Evolutionary conservation across 768 basidiomycete genomes (phyloP), one percentile per base, ranked within the genome.

Genomic region (Saitozyma podzolica): DNA sequence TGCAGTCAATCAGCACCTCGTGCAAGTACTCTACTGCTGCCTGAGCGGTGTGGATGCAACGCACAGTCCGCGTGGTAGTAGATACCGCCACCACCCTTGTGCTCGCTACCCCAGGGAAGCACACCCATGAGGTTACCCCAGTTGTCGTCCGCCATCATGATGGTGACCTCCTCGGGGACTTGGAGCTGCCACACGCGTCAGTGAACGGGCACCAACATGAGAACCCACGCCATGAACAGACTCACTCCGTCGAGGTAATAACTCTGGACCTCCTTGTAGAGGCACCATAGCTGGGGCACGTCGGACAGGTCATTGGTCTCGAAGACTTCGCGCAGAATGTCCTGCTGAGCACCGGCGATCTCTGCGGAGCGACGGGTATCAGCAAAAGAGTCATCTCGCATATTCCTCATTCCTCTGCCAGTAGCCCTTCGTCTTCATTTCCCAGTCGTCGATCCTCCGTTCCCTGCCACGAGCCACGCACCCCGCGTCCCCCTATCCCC

Each of bases 91-190:
- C 88, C 88, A 5, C 83, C 84, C 55, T 87, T 82, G 68, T 85
- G 85, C 14, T 85, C 82, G 69, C 87, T 86, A 14, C 80, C 80
- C 7, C 78, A 73, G 8, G 83, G 69, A 0, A 86, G 86, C 66
- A 84, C 85, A 19, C 88, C 84, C 42, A 87, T 85, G 54, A 89
- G 82, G 70, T 89, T 89, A 3, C 88, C 88, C 84, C 84, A 89
- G 76, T 89, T 89, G 72, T 89, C 89, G 64, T 90, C 89, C 0
- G 87, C 80, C 40, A 73, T 62, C 6, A 65, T 52, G 17, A 54
- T 63, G 8, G 62, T 71, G 8, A 70, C 67, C 54, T 70, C 63
- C 16, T 70, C 68, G n/a, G 68, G 68, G 2, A 70, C 68, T 56
- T 70, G 57, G 42, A 70, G 69, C 69, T 70, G 37, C 37, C 40